Evolutionary conservation across 73 alveolate species (phyloP).

Genomic region (Effrenium voratum): DNA sequence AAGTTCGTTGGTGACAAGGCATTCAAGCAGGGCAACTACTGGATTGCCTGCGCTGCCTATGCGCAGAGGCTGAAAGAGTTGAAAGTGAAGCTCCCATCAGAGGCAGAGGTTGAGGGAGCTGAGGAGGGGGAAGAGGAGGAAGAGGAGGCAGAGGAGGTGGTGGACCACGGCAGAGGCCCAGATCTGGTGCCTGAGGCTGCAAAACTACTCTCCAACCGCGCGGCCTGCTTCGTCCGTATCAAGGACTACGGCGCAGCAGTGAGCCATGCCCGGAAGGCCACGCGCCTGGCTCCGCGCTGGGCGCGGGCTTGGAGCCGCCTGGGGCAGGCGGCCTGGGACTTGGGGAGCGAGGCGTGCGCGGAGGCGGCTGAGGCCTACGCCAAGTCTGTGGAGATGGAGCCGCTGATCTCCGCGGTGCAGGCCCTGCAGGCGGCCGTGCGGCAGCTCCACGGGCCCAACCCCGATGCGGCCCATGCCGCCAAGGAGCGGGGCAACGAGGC

Average conservation of each 20-base stretch:
- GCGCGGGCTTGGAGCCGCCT: constrained; percentile 92
- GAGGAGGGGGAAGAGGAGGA: not conserved
- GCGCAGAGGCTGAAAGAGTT: constrained; percentile 82
- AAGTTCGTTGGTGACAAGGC: constrained; percentile 69
- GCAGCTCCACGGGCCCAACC: constrained; percentile 75
- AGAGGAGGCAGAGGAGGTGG: constrained; percentile 27
- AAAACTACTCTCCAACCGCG: constrained; percentile 64
- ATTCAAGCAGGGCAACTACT: constrained; percentile 74
- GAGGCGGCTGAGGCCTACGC: constrained; percentile 78
- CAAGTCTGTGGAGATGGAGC: constrained; percentile 79
- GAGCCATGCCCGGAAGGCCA: constrained; percentile 64
- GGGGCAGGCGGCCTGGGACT: constrained; percentile 86
- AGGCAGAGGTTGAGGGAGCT: not conserved
- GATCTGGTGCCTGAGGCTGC: constrained; percentile 83
- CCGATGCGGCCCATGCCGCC: constrained; percentile 65
- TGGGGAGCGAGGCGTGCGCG: not conserved
- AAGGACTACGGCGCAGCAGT: constrained; percentile 51
- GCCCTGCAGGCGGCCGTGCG: constrained; percentile 42
- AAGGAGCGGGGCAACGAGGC: constrained; percentile 88
- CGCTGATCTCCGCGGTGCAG: constrained; percentile 43
- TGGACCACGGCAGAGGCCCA: constrained; percentile 60
- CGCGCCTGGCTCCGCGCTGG: constrained; percentile 71
- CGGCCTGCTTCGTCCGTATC: constrained; percentile 55
- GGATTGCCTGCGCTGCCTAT: constrained; percentile 76
- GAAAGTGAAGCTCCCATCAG: not conserved